phyloP scores from a whole-genome alignment of 208 protist genomes.

The Trypanosoma vivax region DNA sequence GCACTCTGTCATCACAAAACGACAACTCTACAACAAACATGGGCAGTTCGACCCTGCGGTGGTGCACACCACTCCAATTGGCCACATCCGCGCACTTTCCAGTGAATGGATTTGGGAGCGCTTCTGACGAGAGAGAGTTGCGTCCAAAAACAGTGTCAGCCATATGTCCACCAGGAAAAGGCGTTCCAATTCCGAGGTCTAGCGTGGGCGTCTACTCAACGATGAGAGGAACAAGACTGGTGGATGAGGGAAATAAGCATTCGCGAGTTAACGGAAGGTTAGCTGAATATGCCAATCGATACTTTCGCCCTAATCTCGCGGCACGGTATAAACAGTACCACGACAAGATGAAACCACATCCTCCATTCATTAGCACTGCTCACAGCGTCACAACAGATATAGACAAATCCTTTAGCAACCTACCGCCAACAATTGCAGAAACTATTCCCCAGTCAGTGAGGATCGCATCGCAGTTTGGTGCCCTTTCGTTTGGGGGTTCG shows the following conservation, averaged over 20 bases:
- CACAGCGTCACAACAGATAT: slow-evolving; percentile 18
- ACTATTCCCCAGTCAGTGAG: slow-evolving; percentile 8
- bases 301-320: slow-evolving; percentile 22
- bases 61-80: no score
- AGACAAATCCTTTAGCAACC: slow-evolving; percentile 9
- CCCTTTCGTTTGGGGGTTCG: slow-evolving; percentile 39
- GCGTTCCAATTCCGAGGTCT: no score
- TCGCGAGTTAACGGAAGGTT: slow-evolving; percentile 30
- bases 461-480: slow-evolving; percentile 27
- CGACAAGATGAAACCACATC: slow-evolving; percentile 7
- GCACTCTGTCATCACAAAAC: no score
- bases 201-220: no score
- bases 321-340: slow-evolving; percentile 77
- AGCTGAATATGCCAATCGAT: slow-evolving; percentile 47
- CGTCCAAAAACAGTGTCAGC: no score
- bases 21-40: no score
- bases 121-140: no score
- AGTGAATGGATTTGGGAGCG: no score
- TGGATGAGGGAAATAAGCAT: slow-evolving; percentile 10
- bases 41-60: no score
- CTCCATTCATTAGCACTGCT: slow-evolving; percentile 3
- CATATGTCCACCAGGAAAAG: no score
- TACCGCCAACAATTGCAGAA: slow-evolving; percentile 6
- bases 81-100: no score
- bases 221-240: slow-evolving; percentile 15